Base-by-base conservation (phyloP, 2,329 filamentous ascomycete genomes). In the Trichoderma atroviride region DNA sequence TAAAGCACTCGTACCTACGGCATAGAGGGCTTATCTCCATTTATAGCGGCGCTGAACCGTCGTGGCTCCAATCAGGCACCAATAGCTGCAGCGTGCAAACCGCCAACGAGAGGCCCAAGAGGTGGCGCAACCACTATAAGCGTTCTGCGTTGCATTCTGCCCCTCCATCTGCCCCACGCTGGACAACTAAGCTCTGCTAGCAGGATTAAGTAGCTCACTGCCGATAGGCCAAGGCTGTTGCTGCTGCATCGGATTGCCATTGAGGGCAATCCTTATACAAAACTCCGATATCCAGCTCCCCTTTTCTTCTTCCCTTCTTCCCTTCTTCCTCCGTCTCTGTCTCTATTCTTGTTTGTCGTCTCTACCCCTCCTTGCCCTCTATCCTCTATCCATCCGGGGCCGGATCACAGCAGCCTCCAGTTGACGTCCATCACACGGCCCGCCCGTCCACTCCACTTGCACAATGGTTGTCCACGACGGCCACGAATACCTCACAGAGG, bases 401-500 rank as follows among this genome's bases (percentile, higher is more conserved):
- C 31, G 50, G 57, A 52, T 16, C 57, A 60, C 14, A 37, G 61
- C 66, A 52, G 56, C 24, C 35, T 64, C 59, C 22, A 33, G 59
- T 47, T 55, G 29, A 50, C 29, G 33, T 31, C 68, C 60, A 56
- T 29, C 57, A 61, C 19, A 40, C 31, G n/a, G 22, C 10, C 16
- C 13, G 13, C 24, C 16, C 27, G 13, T 66, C 61, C n/a, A 47
- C 57, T 47, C 27, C 35, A 11, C 67, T 24, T 37, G 52, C 78
- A 81, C 74, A 69, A 98, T 98, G 95, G 94, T 97, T 78, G 87
- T 96, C 77, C 91, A 96, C 78, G 93, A 97, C 81, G 89, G 91
- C 77, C 89, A 96, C 81, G 92, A 96, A 78, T 94, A 93, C 81
- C 87, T 95, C 78, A 94, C 92, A 71, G 90, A 92, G 80, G 95